Conservation (phyloP, 805 yeast species). For the Saccharomyces paradoxus region DNA sequence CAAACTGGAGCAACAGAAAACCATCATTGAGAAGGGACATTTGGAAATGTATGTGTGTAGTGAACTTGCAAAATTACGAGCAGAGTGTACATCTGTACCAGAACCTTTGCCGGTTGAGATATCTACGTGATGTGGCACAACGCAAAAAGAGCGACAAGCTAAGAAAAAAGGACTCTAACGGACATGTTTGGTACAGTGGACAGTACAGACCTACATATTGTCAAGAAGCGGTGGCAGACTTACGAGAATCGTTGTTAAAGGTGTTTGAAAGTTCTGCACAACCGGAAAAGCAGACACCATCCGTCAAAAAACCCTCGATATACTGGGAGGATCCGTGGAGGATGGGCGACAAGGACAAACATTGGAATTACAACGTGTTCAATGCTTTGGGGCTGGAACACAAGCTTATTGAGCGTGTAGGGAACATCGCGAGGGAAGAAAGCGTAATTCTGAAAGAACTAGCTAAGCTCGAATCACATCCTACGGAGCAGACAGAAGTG, state of each 20-base stretch:
- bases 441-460: constrained; percentile 57
- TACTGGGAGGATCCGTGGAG: constrained; percentile 87
- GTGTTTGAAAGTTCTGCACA: constrained; percentile 5
- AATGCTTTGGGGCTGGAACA: constrained; percentile 39
- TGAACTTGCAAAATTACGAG: constrained; percentile 52
- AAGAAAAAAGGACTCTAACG: constrained; percentile 66
- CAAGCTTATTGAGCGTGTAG: constrained; percentile 43
- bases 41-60: constrained; percentile 88
- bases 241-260: constrained; percentile 31
- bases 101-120: constrained; percentile 64
- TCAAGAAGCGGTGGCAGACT: constrained; percentile 86
- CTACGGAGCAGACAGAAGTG: constrained; percentile 7
- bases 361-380: constrained; percentile 42
- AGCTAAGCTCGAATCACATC: constrained; percentile 19
- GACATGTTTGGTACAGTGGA: constrained; percentile 78
- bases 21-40: constrained; percentile 77
- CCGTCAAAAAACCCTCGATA: constrained; percentile 59
- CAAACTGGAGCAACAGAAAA: constrained; percentile 82
- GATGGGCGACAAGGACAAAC: constrained; percentile 58
- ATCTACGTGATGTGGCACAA: constrained; percentile 58
- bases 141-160: constrained; percentile 53
- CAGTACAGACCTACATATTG: constrained; percentile 86
- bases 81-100: constrained; percentile 66
- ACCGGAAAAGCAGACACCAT: constrained; percentile 21
- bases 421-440: constrained; percentile 56